Evolutionary conservation across 1,139 yeast species (phyloP), one percentile per base, ranked within the genome.

Genomic region (Sugiyamaella xylanicola): DNA sequence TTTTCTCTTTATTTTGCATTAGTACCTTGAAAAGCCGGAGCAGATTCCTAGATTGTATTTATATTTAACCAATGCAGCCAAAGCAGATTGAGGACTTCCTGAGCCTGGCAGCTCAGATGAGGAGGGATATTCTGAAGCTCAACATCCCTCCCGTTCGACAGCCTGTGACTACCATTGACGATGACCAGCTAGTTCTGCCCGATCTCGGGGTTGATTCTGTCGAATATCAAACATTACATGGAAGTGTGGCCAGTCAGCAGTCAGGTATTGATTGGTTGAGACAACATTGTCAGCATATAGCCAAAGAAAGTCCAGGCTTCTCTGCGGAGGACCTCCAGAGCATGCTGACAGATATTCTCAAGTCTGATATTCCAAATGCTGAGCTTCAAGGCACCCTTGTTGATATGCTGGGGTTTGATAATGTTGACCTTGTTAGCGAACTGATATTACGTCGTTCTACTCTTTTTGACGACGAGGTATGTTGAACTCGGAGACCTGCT

Each of bases 361-460:
- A 66, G 5, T 64, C 72, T 0, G 72, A 76, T 36, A 67, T 72
- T 5, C 67, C 77, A 37, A 90, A 85, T 54, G 87, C 84, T 51
- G 87, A 83, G 49, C 69, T 85, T 11, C 93, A 87, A 64, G 82
- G 86, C 5, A 69, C 78, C 1, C 72, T 93, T 39, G 84, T 89
- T 60, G 97, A 91, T 66, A 77, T 88, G 8, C 71, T 93, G 3
- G 98, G 99, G 0, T 87, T 84, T 64, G 97, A 90, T 37, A 87
- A 90, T 65, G 79, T 93, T 59, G 96, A 90, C 53, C 71, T 91
- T 53, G 87, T 91, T 8, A 77, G 91, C 0, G 81, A 79, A 53
- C 72, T 93, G 15, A 69, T 92, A 2, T 83, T 82, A 57, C 75
- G 84, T 54, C 54, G 54, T 4, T 25, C 22, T 11, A 32, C 52